These are phyloP conservation scores for Fusarium kyushuense DNA, from an alignment of 2,329 filamentous ascomycete genomes.

Conservation along the genomic window DNA sequence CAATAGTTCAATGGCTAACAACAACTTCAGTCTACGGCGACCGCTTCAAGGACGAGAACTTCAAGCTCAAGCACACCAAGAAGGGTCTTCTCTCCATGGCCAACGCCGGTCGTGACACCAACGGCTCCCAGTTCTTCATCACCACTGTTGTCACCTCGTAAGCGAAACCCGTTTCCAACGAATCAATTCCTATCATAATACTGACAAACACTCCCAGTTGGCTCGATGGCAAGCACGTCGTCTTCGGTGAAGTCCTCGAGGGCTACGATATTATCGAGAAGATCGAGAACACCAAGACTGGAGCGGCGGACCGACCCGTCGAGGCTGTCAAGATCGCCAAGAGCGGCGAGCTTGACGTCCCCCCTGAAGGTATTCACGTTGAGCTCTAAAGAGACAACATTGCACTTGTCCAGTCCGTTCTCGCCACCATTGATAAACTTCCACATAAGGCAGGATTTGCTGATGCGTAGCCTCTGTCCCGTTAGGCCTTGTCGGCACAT, in stretches of 20 bases:
- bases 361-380: constrained; percentile 91
- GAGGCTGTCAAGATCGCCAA: constrained; percentile 81
- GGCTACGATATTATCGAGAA: constrained; percentile 83
- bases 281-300: constrained; percentile 79
- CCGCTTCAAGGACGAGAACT: constrained; percentile 91
- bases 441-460: constrained; percentile 45
- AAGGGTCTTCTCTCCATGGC: constrained; percentile 87
- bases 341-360: constrained; percentile 85
- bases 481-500: constrained; percentile 48
- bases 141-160: constrained; percentile 83
- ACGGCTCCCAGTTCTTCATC: constrained; percentile 92
- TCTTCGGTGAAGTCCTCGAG: constrained; percentile 90
- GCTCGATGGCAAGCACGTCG: constrained; percentile 87
- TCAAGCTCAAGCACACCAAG: constrained; percentile 93
- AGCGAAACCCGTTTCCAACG: constrained; percentile 47
- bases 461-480: constrained; percentile 50
- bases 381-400: constrained; percentile 75
- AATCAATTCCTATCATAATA: background rate
- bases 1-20: constrained; percentile 38
- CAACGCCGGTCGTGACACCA: constrained; percentile 87
- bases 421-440: constrained; percentile 32
- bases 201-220: constrained; percentile 63
- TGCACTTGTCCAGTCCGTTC: constrained; percentile 45
- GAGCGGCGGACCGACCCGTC: constrained; percentile 73
- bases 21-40: constrained; percentile 76